Conservation (phyloP, 129 eudicot species). For the Flaveria trinervia region DNA sequence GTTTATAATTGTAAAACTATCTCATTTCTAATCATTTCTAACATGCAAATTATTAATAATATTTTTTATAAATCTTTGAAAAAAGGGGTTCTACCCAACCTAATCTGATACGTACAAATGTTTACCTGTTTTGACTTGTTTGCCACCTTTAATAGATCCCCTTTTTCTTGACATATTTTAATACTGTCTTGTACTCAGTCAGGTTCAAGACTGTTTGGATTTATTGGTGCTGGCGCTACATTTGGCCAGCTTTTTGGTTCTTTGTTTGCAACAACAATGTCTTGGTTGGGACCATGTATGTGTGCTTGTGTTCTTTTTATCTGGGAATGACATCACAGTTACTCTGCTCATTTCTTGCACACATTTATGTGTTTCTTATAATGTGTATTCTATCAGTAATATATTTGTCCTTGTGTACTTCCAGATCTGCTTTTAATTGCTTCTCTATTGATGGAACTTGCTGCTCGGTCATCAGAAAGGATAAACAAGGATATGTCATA, state of each 20-base stretch:
- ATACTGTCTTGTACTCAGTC: slow-evolving; percentile 65
- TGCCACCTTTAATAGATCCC: background rate
- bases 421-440: slow-evolving; percentile 82
- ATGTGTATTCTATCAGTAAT: background rate
- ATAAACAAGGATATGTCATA: slow-evolving; percentile 52
- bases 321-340: background rate
- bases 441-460: slow-evolving; percentile 85
- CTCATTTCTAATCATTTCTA: background rate
- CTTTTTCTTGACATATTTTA: slow-evolving; percentile 23
- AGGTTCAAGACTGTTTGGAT: slow-evolving; percentile 98
- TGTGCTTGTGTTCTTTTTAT: background rate
- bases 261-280: slow-evolving; percentile 81
- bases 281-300: slow-evolving; percentile 96
- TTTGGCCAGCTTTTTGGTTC: slow-evolving; percentile 95
- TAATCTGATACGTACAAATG: background rate
- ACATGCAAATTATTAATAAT: background rate
- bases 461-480: slow-evolving; percentile 84
- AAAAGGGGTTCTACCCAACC: background rate
- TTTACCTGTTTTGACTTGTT: background rate
- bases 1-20: background rate
- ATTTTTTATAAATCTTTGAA: background rate
- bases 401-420: slow-evolving; percentile 1
- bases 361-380: background rate
- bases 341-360: background rate
- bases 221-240: slow-evolving; percentile 96